Evolutionary conservation across 2,329 filamentous ascomycete species (phyloP).

Genomic region (Microdochium paspali): DNA sequence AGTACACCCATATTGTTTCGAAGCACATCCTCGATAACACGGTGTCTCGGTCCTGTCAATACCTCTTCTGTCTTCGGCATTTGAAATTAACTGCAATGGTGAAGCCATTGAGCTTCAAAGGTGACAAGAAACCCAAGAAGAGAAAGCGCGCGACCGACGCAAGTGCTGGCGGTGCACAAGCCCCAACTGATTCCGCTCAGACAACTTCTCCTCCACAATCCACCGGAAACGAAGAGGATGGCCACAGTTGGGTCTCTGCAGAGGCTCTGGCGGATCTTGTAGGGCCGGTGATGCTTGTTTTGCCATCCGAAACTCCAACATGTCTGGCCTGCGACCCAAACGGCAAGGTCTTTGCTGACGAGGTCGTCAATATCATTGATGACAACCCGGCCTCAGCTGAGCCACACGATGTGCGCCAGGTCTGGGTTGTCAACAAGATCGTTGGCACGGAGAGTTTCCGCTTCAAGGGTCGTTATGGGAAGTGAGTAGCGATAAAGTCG

Average conservation of each 20-base stretch:
- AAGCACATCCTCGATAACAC: background rate
- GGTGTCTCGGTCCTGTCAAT: no score
- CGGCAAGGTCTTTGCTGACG: slow-evolving; percentile 75
- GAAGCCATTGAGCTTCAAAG: slow-evolving; percentile 89
- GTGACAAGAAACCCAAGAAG: slow-evolving; percentile 93
- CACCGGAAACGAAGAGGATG: slow-evolving; percentile 37
- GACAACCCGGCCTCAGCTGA: slow-evolving; percentile 76
- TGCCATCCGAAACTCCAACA: slow-evolving; percentile 64
- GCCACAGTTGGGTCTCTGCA: slow-evolving; percentile 88
- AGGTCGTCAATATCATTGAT: slow-evolving; percentile 82
- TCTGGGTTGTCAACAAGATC: slow-evolving; percentile 84
- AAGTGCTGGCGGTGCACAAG: slow-evolving; percentile 26
- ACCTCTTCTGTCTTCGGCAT: no score
- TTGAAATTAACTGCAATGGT: slow-evolving; percentile 47
- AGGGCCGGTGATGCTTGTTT: slow-evolving; percentile 74
- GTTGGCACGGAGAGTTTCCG: slow-evolving; percentile 73
- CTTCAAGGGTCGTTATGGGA: slow-evolving; percentile 85
- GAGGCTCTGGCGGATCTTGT: slow-evolving; percentile 64
- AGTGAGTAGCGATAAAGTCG: slow-evolving; percentile 40
- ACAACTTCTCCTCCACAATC: slow-evolving; percentile 9
- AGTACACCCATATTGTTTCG: background rate
- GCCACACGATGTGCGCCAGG: slow-evolving; percentile 90
- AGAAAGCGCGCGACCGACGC: slow-evolving; percentile 61
- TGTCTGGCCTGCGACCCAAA: slow-evolving; percentile 79
- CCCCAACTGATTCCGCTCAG: slow-evolving; percentile 24